A percentile compares a stretch with the other conserved stretches of the same genome.
These are phyloP conservation scores for Diplodia mutila DNA, from an alignment of 2,329 filamentous ascomycete genomes.

Conservation along the genomic window DNA sequence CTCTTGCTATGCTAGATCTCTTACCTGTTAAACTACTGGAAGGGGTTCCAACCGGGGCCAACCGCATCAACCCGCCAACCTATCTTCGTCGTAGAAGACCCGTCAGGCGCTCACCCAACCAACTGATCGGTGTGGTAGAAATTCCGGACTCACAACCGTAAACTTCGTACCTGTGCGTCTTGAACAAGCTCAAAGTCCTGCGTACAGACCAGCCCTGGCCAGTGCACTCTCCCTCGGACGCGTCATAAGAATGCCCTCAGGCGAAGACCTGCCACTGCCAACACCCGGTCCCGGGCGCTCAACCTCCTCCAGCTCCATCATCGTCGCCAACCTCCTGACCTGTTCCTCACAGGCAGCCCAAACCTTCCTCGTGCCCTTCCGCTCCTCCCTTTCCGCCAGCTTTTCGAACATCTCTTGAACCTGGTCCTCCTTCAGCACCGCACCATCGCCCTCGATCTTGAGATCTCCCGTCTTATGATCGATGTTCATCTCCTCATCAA, in stretches of 20 bases:
- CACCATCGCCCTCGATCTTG: neutral
- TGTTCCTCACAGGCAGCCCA: conserved; percentile 9
- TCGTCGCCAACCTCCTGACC: neutral
- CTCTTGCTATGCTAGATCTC: neutral
- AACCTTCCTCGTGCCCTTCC: neutral
- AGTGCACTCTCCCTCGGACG: neutral
- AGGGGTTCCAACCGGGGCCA: neutral
- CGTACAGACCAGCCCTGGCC: neutral
- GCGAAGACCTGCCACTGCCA: neutral
- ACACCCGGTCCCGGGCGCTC: neutral
- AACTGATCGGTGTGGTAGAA: neutral
- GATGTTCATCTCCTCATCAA: neutral
- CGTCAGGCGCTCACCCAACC: neutral
- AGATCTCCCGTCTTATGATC: neutral
- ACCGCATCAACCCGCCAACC: neutral
- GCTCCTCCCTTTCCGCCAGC: neutral
- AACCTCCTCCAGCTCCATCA: neutral
- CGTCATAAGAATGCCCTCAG: neutral
- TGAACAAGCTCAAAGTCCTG: neutral
- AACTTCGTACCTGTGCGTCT: neutral
- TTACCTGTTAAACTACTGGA: neutral
- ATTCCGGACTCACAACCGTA: neutral
- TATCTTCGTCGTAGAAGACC: neutral
- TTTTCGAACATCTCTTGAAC: neutral
- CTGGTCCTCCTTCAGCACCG: neutral